Evolutionary conservation across 2,329 filamentous ascomycete genomes (phyloP).

Genomic region (Truncatella angustata): DNA sequence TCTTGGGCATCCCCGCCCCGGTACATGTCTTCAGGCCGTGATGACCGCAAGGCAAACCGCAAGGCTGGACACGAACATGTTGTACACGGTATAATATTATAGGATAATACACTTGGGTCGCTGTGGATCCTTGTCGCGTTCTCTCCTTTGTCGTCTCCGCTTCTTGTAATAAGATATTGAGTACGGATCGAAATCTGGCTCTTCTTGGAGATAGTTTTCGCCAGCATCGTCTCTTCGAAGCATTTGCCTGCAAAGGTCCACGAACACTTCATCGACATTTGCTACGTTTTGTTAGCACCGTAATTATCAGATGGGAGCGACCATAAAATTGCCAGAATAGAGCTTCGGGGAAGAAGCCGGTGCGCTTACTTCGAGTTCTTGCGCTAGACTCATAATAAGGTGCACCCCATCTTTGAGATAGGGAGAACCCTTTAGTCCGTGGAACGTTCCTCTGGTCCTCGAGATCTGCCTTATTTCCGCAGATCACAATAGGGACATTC

Average conservation of each 20-base stretch:
- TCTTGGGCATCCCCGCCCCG: no score
- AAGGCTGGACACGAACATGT: no score
- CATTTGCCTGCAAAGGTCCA: conserved; percentile 81
- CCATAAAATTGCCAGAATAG: not conserved
- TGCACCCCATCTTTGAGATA: conserved; percentile 84
- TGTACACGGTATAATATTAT: no score
- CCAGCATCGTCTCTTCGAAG: conserved; percentile 66
- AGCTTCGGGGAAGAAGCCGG: not conserved
- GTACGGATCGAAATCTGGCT: conserved; percentile 40
- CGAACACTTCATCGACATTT: conserved; percentile 89
- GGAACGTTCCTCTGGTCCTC: conserved; percentile 81
- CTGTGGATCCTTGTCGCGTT: conserved; percentile 22
- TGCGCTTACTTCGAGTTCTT: conserved; percentile 62
- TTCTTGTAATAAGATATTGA: conserved; percentile 30
- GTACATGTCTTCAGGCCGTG: no score
- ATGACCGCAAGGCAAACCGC: no score
- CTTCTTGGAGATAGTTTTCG: conserved; percentile 36
- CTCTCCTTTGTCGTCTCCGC: conserved; percentile 27
- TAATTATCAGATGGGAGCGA: conserved; percentile 20
- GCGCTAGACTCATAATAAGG: conserved; percentile 92
- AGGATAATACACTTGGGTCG: conserved; percentile 43
- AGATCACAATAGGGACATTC: conserved; percentile 81
- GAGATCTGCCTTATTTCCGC: conserved; percentile 88
- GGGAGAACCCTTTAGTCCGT: conserved; percentile 74
- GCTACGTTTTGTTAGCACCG: conserved; percentile 36